Evolutionary conservation across 257 asterid genomes (phyloP), one percentile per base, ranked within the genome.

Genomic region (Cruciata laevipes): DNA sequence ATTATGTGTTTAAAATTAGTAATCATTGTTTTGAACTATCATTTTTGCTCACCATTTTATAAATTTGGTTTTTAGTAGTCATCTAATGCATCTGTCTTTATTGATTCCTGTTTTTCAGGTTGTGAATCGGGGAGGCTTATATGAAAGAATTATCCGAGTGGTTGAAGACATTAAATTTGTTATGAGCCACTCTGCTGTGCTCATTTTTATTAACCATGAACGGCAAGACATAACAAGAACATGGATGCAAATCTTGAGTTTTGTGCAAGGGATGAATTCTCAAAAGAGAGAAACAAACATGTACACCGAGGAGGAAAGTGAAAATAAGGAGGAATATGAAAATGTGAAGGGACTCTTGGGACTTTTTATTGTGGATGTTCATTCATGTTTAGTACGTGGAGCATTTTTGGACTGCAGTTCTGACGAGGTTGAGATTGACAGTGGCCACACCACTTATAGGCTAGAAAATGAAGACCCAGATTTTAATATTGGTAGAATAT

Each of bases 211-310:
- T n/a, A n/a, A 96, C 75, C 82, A 31, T 69, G 83, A 79, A 30
- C 78, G 95, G 72, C 89, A 87, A 61, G 97, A 90, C 76, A 75
- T 94, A 77, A 76, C 79, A 61, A 83, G 86, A 75, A 75, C 69
- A 55, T 94, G 97, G 99, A 86, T 94, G 95, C 82, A 68, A 73
- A 86, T 90, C 68, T 72, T 94, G 87, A 78, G 88, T 73, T 90
- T 81, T 77, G 91, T 94, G 66, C 99, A 94, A 85, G 96, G 97
- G 75, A 90, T 88, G 96, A 81, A 82, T 81, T 83, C 95, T 47
- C 90, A 81, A n/a, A n/a, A n/a, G n/a, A n/a, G n/a, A n/a, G n/a
- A n/a, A n/a, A n/a, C n/a, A 38, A 85, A 95, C 72, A 85, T 82
- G 71, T 89, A 85, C 76, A 71, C 81, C 55, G 97, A 94, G 79